phyloP scores from a whole-genome alignment of 176 grass and related monocot species.

The Carex myosuroides region DNA sequence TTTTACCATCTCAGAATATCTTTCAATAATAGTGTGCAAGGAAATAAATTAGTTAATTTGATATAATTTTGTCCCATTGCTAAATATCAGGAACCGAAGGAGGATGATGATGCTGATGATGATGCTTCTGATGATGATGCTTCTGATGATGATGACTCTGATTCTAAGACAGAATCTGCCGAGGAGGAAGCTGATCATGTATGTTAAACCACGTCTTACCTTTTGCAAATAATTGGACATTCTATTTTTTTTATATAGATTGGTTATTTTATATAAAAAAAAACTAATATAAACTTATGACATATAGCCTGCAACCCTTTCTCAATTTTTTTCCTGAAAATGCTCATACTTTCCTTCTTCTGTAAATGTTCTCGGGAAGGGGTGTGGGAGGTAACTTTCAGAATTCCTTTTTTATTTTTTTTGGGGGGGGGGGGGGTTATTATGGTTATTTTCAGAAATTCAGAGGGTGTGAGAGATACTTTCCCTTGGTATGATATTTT shows the following conservation, averaged over 20 bases:
- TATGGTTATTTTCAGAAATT: not conserved
- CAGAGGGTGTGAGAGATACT: not conserved
- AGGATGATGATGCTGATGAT: conserved; percentile 39
- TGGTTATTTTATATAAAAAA: not conserved
- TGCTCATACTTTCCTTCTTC: not conserved
- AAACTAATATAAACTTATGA: not conserved
- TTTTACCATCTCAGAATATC: not conserved
- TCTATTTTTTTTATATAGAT: not conserved
- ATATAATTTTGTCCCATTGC: not conserved
- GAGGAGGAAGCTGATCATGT: conserved; percentile 32
- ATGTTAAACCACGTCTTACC: not conserved
- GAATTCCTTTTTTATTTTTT: not conserved
- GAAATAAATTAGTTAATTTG: not conserved
- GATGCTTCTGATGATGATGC: conserved; percentile 41
- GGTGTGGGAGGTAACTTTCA: not conserved
- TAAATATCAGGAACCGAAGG: conserved; percentile 33
- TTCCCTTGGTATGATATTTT: not conserved
- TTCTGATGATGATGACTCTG: conserved; percentile 45
- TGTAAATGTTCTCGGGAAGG: not conserved
- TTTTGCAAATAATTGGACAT: not conserved
- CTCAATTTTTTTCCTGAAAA: not conserved
- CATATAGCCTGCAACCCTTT: not conserved
- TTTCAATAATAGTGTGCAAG: too few species aligned
- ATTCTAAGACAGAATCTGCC: conserved; percentile 19
- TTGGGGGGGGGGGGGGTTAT: not conserved